Base-by-base conservation (phyloP, 495 filamentous ascomycete genomes). In the Hypoxylon lienhwacheense region DNA sequence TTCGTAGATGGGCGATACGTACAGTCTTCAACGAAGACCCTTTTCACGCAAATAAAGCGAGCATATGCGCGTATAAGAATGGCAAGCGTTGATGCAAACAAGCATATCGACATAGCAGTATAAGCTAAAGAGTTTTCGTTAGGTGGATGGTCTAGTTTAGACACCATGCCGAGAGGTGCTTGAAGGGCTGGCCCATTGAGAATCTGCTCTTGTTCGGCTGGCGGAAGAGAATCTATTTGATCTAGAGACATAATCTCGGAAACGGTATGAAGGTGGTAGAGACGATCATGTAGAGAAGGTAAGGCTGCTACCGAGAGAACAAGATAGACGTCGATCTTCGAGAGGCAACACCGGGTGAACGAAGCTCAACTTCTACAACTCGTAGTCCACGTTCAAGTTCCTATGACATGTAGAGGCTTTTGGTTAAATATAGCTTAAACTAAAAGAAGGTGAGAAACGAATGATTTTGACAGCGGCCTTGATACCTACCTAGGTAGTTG, bases 111-210 rank as follows among this genome's bases (percentile, higher is more conserved):
- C 24, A 42, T 41, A 12, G 50, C 32, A 4, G 20, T 40, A 3
- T 36, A 15, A 5, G 57, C 61, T 5, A 54, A 16, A 11, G 37
- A 43, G 17, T 64, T 62, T 3, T 40, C 12, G 25, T 62, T 65
- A 8, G 37, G 50, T 14, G 61, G 61, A 11, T 52, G 43, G 3
- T 47, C 39, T 6, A 64, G 50, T n/a, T 58, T 54, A 16, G 64
- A 19, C 11, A 28, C 11, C 1, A 58, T 33, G 8, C 64, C 63
- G 1, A 15, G 2, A 3, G 64, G 64, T 7, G 61, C 47, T 17
- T 11, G 12, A 10, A 61, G 19, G 8, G 56, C 61, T 2, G 53
- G 64, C 8, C 39, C 20, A 29, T 42, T 16, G 20, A 42, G 39
- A 6, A 42, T 7, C 2, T 5, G 12, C 2, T 42, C 5, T 15